A percentile compares a stretch with the other conserved stretches of the same genome.
Evolutionary conservation across 2,329 filamentous ascomycete species (phyloP).

Genomic region (Hortaea sp.): DNA sequence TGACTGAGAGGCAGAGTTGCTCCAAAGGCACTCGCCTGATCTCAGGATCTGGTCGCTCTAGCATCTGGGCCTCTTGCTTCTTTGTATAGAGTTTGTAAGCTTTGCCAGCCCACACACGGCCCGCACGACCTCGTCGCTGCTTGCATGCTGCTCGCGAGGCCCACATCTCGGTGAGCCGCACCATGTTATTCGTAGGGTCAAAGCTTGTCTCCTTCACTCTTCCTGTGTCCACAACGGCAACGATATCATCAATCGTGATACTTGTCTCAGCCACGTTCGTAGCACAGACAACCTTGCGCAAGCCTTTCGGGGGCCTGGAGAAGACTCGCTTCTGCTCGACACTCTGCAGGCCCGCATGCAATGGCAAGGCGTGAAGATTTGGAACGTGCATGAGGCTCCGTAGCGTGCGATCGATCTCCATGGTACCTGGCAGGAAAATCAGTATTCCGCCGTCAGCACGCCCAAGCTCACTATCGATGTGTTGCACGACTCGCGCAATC

Average conservation of each 20-base stretch:
- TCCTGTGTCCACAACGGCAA: slow-evolving; percentile 90
- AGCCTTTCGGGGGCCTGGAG: slow-evolving; percentile 60
- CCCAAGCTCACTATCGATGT: slow-evolving; percentile 69
- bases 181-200: slow-evolving; percentile 85
- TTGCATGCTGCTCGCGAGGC: slow-evolving; percentile 89
- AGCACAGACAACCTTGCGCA: slow-evolving; percentile 84
- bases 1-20: slow-evolving; percentile 86
- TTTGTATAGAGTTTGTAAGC: slow-evolving; percentile 95
- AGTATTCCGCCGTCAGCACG: slow-evolving; percentile 74
- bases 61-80: slow-evolving; percentile 75
- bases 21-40: slow-evolving; percentile 88
- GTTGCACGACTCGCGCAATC: slow-evolving; percentile 66
- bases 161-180: slow-evolving; percentile 89
- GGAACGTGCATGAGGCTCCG: slow-evolving; percentile 55
- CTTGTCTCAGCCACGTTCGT: slow-evolving; percentile 98
- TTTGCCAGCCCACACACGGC: slow-evolving; percentile 78
- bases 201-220: slow-evolving; percentile 95
- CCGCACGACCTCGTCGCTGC: slow-evolving; percentile 84
- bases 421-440: slow-evolving; percentile 87
- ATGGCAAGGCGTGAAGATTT: slow-evolving; percentile 66
- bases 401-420: slow-evolving; percentile 79
- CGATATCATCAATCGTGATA: slow-evolving; percentile 95
- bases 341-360: slow-evolving; percentile 87
- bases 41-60: slow-evolving; percentile 80
- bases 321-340: slow-evolving; percentile 85